Percentiles rank a stretch among this genome's conserved stretches.
phyloP scores from a whole-genome alignment of 768 basidiomycete genomes.

The Fibroporia radiculosa region DNA sequence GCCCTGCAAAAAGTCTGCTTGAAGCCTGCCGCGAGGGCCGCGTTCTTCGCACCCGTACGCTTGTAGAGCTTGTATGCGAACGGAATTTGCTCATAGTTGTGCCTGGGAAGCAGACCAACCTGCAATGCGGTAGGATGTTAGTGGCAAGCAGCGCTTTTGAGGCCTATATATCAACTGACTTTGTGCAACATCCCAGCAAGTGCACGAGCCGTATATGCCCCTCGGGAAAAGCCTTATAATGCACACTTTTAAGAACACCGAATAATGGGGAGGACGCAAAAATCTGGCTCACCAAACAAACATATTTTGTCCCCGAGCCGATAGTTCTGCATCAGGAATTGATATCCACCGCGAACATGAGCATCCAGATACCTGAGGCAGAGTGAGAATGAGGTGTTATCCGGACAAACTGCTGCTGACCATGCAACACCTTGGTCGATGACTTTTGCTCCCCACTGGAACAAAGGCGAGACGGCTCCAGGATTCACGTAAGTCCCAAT shows the following conservation, averaged over 20 bases:
- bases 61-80: constrained; percentile 74
- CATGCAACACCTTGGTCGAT: constrained; percentile 69
- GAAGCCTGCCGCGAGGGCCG: constrained; percentile 52
- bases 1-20: constrained; percentile 61
- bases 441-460: constrained; percentile 49
- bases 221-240: constrained; percentile 64
- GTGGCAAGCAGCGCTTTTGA: neutral
- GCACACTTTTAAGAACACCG: neutral
- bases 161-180: constrained; percentile 26
- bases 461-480: constrained; percentile 57
- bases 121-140: constrained; percentile 16
- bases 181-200: constrained; percentile 71
- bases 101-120: constrained; percentile 64
- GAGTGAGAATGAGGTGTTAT: neutral
- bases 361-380: constrained; percentile 52
- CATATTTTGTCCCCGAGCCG: constrained; percentile 66
- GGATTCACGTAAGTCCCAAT: constrained; percentile 48
- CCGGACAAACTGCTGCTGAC: constrained; percentile 27
- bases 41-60: constrained; percentile 36
- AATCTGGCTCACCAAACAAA: constrained; percentile 46
- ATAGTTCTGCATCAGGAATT: constrained; percentile 75
- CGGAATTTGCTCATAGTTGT: constrained; percentile 60
- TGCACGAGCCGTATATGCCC: constrained; percentile 60
- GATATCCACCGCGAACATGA: constrained; percentile 72
- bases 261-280: neutral